phyloP scores from a whole-genome alignment of 805 yeast species.

The Huiozyma naganishii region DNA sequence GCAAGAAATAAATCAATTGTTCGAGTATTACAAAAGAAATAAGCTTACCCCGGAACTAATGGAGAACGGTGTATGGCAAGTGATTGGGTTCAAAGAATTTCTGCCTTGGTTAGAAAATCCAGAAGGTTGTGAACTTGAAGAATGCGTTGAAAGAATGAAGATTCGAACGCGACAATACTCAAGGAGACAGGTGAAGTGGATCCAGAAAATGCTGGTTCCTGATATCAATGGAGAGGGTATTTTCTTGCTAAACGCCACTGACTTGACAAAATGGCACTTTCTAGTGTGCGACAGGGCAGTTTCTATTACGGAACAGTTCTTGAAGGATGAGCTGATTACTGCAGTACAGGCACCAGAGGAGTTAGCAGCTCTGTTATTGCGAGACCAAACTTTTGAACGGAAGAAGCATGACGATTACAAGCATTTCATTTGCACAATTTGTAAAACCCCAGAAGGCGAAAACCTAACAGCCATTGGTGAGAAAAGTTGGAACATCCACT shows the following conservation, averaged over 20 bases:
- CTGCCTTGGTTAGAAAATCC: slow-evolving; percentile 48
- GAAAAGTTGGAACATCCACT: slow-evolving; percentile 58
- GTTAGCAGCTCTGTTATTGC: slow-evolving; percentile 22
- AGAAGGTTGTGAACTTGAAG: slow-evolving; percentile 23
- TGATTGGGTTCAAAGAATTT: slow-evolving; percentile 86
- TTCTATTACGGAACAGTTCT: slow-evolving; percentile 35
- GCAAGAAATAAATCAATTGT: slow-evolving; percentile 56
- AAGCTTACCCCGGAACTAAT: slow-evolving; percentile 31
- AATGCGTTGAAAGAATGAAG: slow-evolving; percentile 69
- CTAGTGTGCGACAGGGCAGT: slow-evolving; percentile 49
- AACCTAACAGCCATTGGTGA: slow-evolving; percentile 62
- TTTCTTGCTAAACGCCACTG: slow-evolving; percentile 67
- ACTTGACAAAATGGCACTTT: slow-evolving; percentile 48
- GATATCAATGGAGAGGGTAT: slow-evolving; percentile 48
- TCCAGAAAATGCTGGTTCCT: slow-evolving; percentile 53
- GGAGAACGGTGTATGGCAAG: slow-evolving; percentile 84
- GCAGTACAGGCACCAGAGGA: slow-evolving; percentile 31
- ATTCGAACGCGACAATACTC: slow-evolving; percentile 78
- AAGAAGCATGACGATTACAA: slow-evolving; percentile 37
- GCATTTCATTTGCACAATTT: slow-evolving; percentile 56
- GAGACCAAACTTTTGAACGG: slow-evolving; percentile 3
- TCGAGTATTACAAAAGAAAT: slow-evolving; percentile 31
- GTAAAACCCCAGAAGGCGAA: slow-evolving; percentile 46
- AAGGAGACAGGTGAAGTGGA: slow-evolving; percentile 84
- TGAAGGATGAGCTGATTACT: slow-evolving; percentile 12